A percentile compares a stretch with the other conserved stretches of the same genome.
phyloP scores from a whole-genome alignment of 257 asterid genomes.

The Solanum virginianum region DNA sequence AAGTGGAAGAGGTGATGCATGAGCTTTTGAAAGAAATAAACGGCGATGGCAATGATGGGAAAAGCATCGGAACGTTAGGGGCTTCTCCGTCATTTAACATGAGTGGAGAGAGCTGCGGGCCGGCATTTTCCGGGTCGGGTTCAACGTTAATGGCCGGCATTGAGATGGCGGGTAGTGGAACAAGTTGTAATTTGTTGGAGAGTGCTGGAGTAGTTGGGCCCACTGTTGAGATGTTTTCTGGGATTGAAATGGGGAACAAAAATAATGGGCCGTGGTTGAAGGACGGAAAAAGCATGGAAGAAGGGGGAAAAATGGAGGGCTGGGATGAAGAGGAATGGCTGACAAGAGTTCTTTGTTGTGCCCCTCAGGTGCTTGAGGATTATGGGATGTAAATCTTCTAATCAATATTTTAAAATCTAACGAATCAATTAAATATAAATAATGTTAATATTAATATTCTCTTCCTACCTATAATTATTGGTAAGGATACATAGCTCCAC shows the following conservation, averaged over 20 bases:
- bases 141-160: constrained; percentile 7
- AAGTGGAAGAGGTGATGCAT: constrained; percentile 4
- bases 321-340: constrained; percentile 3
- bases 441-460: background rate
- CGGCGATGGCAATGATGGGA: background rate
- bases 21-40: constrained; percentile 4
- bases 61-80: background rate
- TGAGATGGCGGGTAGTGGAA: background rate
- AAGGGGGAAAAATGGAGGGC: background rate
- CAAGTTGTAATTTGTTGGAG: background rate
- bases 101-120: constrained; percentile 1
- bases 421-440: background rate
- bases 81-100: background rate
- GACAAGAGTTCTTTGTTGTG: background rate
- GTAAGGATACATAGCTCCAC: too few species aligned
- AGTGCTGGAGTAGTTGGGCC: background rate
- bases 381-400: background rate
- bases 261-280: background rate
- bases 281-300: background rate
- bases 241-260: background rate
- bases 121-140: constrained; percentile 1
- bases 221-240: background rate
- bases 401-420: background rate
- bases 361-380: constrained; percentile 1
- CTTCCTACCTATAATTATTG: background rate